phyloP scores from a whole-genome alignment of 2,329 filamentous ascomycete species.

The Laburnicola sp. region DNA sequence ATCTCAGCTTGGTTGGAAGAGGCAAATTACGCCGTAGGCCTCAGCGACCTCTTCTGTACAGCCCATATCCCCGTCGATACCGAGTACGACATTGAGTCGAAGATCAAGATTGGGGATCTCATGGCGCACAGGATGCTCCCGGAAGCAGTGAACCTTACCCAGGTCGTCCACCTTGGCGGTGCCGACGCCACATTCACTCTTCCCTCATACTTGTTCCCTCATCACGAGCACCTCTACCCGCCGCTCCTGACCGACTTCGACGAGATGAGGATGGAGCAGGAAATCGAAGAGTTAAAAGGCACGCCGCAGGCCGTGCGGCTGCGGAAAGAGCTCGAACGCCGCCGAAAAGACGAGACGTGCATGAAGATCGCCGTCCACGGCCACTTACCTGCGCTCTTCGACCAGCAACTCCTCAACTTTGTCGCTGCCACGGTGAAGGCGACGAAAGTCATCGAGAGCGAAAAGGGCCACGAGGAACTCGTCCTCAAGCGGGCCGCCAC shows the following conservation, averaged over 20 bases:
- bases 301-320: conserved; percentile 49
- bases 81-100: conserved; percentile 52
- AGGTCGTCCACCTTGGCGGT: conserved; percentile 56
- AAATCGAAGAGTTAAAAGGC: conserved; percentile 49
- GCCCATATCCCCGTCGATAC: conserved; percentile 55
- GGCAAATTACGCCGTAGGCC: conserved; percentile 57
- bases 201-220: conserved; percentile 56
- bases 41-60: conserved; percentile 50
- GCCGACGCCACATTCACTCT: conserved; percentile 55
- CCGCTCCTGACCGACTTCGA: conserved; percentile 42
- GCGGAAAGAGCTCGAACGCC: conserved; percentile 46
- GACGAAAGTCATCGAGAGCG: conserved; percentile 59
- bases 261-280: conserved; percentile 39
- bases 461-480: conserved; percentile 50
- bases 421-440: conserved; percentile 60
- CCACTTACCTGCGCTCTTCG: conserved; percentile 54
- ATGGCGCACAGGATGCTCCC: conserved; percentile 55
- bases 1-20: conserved; percentile 56
- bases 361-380: conserved; percentile 55
- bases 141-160: conserved; percentile 48
- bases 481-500: conserved; percentile 21
- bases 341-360: conserved; percentile 53
- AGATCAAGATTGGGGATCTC: conserved; percentile 53
- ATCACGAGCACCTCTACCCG: conserved; percentile 59
- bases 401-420: conserved; percentile 58